phyloP scores from a whole-genome alignment of 2,329 filamentous ascomycete genomes.

The Monosporascus ibericus region DNA sequence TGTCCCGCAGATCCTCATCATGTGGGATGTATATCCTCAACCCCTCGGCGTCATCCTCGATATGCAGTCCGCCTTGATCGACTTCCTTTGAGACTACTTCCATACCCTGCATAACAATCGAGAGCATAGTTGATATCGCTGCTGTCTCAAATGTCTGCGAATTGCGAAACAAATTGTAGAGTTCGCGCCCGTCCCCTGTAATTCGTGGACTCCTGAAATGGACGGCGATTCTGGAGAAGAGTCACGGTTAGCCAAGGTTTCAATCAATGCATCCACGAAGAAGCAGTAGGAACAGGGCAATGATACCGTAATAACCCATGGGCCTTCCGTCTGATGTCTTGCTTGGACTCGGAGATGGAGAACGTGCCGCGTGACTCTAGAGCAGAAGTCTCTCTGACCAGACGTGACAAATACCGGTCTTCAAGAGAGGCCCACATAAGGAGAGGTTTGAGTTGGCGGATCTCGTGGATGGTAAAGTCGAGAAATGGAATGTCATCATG shows the following conservation, averaged over 20 bases:
- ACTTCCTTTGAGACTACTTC: conserved; percentile 9
- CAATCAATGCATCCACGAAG: neutral
- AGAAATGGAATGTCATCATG: conserved; percentile 22
- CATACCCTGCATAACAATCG: conserved; percentile 20
- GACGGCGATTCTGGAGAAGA: conserved; percentile 19
- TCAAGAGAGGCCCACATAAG: conserved; percentile 28
- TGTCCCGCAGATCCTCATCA: conserved; percentile 7
- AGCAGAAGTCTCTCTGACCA: conserved; percentile 27
- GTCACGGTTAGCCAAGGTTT: neutral
- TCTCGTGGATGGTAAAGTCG: conserved; percentile 29
- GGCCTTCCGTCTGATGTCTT: conserved; percentile 25
- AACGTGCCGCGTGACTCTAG: conserved; percentile 8
- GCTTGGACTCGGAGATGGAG: conserved; percentile 12
- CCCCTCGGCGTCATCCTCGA: conserved; percentile 2
- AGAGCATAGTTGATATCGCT: conserved; percentile 21
- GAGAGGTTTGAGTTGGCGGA: conserved; percentile 22
- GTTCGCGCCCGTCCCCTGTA: neutral
- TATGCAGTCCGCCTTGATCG: conserved; percentile 11
- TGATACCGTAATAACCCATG: conserved; percentile 27
- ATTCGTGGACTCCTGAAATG: conserved; percentile 21
- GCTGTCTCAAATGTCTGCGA: conserved; percentile 24
- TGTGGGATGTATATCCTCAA: conserved; percentile 25
- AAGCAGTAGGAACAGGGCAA: neutral
- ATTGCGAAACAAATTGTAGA: conserved; percentile 18
- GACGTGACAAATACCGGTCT: conserved; percentile 25